Percentiles rank a stretch among this genome's conserved stretches.
These are phyloP conservation scores for Penstemon barbatus DNA, from an alignment of 257 asterid genomes.

Conservation along the genomic window DNA sequence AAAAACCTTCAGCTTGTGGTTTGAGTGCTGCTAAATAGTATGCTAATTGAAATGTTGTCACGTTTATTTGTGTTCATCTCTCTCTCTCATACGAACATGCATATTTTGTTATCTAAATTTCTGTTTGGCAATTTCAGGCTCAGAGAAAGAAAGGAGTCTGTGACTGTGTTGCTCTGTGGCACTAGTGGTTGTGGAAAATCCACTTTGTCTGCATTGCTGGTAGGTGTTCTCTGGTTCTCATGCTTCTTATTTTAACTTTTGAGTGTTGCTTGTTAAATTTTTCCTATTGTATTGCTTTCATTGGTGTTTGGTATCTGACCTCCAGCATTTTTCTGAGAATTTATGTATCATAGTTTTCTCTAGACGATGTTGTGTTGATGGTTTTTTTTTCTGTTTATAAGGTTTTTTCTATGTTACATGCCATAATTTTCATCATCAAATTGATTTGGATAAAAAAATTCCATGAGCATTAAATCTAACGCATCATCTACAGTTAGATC, in stretches of 20 bases:
- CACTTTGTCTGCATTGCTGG: conserved; percentile 98
- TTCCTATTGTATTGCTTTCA: conserved; percentile 1
- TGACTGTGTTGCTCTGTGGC: conserved; percentile 89
- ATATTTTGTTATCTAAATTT: conserved; percentile 19
- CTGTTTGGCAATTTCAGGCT: conserved; percentile 52
- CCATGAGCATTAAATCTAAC: not conserved
- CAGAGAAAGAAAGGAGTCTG: conserved; percentile 90
- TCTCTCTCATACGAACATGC: conserved; percentile 10
- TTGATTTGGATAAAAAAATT: not conserved
- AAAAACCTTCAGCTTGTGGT: conserved; percentile 5
- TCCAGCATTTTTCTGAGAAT: not conserved
- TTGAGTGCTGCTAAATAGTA: conserved; percentile 2
- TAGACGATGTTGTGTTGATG: conserved; percentile 2
- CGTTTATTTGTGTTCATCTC: not conserved
- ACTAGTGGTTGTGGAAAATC: conserved; percentile 99
- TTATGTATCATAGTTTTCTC: not conserved
- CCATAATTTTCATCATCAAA: conserved; percentile 15
- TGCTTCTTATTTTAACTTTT: conserved; percentile 13
- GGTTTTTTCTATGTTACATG: not conserved
- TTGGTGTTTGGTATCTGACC: conserved; percentile 15
- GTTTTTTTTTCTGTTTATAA: not conserved
- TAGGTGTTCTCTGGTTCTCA: conserved; percentile 35
- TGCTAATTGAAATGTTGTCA: conserved; percentile 1
- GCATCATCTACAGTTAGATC: not conserved
- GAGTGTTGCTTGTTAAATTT: not conserved